Base-by-base conservation (phyloP, 192 early-diverging fungal genomes). In the Oehlia diaphana region DNA sequence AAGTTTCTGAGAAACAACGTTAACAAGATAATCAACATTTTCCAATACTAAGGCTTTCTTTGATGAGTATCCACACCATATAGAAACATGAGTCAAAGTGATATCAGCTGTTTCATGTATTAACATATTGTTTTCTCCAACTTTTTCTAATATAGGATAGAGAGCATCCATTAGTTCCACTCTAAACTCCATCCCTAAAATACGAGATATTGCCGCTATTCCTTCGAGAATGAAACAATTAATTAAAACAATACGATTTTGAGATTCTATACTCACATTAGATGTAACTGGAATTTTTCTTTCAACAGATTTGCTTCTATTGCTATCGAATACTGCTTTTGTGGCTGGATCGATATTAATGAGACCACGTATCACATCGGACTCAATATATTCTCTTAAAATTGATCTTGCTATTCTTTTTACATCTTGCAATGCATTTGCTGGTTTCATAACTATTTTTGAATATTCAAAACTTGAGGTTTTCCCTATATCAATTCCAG, bases 21-120 rank as follows among this genome's bases (percentile, higher is more conserved):
- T 85, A 16, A 87, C 79, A 26, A 87, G 73, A 72, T 87, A 87
- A 69, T 87, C 86, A 65, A 87, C 77, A 49, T 87, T 87, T 62
- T 77, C 80, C 50, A 87, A 74, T 7, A 81, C 66, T 19, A 87
- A 74, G 5, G 35, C 70, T 50, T 77, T 76, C 9, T 80, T 63
- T 33, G 72, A 72, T 23, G 39, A 31, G 39, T 84, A 77, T 35
- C 75, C 83, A 72, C 84, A 87, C 2, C 65, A 42, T 16, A 50
- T 7, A 33, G 84, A 81, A 72, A 87, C 69, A 37, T 74, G 76
- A 23, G 78, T 72, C 37, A 87, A 42, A 14, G 84, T 80, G 16
- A 81, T 84, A 9, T 72, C 77, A 7, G 86, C 86, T 62, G 80
- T 84, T 16, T 69, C 78, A 58, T 81, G 81, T 23, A 87, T 50